These are phyloP conservation scores for Clitoria ternatea DNA, from an alignment of 306 rosid species.

Conservation along the genomic window DNA sequence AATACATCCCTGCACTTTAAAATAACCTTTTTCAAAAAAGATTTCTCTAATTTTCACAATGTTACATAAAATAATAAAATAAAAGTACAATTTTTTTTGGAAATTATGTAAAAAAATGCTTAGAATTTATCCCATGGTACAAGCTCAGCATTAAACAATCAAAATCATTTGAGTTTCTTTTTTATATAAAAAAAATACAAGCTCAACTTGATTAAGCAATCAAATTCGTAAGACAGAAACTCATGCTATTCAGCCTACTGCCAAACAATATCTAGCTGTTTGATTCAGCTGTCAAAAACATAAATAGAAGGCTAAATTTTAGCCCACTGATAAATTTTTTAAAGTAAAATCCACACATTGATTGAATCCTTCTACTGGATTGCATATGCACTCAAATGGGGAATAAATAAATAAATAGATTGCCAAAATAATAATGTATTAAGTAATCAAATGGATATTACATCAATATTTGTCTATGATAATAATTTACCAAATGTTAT, in stretches of 20 bases:
- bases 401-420: slow-evolving; percentile 13
- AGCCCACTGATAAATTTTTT: background rate
- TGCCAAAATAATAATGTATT: slow-evolving; percentile 2
- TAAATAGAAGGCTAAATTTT: background rate
- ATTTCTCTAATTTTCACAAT: too few species aligned
- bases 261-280: background rate
- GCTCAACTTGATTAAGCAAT: background rate
- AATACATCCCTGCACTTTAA: too few species aligned
- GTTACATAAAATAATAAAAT: too few species aligned
- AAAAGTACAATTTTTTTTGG: too few species aligned
- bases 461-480: slow-evolving; percentile 13
- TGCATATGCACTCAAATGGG: background rate
- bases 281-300: slow-evolving; percentile 1
- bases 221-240: background rate
- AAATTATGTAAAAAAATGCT: too few species aligned
- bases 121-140: too few species aligned
- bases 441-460: slow-evolving; percentile 10
- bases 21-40: too few species aligned
- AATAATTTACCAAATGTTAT: background rate
- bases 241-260: background rate
- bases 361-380: background rate
- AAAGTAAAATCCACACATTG: background rate
- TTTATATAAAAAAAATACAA: background rate
- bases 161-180: too few species aligned
- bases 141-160: too few species aligned